Conservation (phyloP, 768 basidiomycete genomes). For the Suillus bovinus region DNA sequence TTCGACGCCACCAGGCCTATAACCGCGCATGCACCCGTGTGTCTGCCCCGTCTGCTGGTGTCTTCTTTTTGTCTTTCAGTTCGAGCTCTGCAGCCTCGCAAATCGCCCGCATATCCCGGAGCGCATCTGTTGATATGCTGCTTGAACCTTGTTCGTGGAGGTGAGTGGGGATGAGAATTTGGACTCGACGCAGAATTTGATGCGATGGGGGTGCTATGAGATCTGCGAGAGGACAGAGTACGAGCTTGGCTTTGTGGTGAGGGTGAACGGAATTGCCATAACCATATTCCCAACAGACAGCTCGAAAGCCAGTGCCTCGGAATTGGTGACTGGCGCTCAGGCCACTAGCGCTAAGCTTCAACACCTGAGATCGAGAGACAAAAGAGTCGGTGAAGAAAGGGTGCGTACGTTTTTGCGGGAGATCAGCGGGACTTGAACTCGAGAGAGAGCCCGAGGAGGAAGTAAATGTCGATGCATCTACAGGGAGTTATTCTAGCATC, state of each 20-base stretch:
- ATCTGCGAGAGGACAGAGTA: conserved; percentile 50
- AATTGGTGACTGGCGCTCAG: conserved; percentile 84
- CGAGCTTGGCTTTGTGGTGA: neutral
- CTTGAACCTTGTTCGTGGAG: conserved; percentile 68
- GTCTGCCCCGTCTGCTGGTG: neutral
- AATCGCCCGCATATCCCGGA: conserved; percentile 68
- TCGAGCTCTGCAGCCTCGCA: conserved; percentile 30
- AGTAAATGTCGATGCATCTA: neutral
- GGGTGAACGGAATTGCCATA: conserved; percentile 45
- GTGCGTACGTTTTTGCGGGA: conserved; percentile 18
- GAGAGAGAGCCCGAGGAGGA: neutral
- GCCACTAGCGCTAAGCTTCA: conserved; percentile 90
- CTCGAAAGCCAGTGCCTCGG: conserved; percentile 89
- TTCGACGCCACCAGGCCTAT: neutral
- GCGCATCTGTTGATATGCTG: conserved; percentile 56
- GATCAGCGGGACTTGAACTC: conserved; percentile 28
- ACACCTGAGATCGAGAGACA: conserved; percentile 72
- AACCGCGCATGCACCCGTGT: neutral
- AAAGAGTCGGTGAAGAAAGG: conserved; percentile 76
- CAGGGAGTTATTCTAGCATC: conserved; percentile 43
- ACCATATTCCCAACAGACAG: conserved; percentile 78
- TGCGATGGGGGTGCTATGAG: conserved; percentile 68
- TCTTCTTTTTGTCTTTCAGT: neutral
- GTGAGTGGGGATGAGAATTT: conserved; percentile 72
- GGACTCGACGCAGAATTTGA: conserved; percentile 94